Evolutionary conservation across 2,329 filamentous ascomycete genomes (phyloP).

Genomic region (Penicillium sp.): DNA sequence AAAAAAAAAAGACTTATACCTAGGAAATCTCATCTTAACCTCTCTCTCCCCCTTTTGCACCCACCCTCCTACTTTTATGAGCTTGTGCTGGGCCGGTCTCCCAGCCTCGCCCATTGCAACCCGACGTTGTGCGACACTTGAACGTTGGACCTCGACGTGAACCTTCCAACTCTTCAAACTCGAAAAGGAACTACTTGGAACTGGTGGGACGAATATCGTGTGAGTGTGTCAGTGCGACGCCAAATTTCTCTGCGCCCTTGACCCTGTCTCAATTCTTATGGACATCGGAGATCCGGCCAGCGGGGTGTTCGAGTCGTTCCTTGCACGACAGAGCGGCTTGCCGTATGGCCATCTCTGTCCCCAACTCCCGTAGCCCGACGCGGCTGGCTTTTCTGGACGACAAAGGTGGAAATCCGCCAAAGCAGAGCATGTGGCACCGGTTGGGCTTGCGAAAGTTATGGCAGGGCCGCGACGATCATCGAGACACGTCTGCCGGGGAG

Average conservation of each 20-base stretch:
- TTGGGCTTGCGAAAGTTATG: slow-evolving; percentile 40
- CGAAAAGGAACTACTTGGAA: not conserved
- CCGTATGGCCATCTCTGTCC: slow-evolving; percentile 45
- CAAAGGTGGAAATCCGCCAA: slow-evolving; percentile 28
- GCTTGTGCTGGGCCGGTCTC: slow-evolving; percentile 19
- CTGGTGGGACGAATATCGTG: not conserved
- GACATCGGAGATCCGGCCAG: slow-evolving; percentile 31
- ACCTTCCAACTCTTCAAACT: not conserved
- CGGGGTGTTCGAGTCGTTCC: slow-evolving; percentile 37
- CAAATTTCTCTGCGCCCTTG: not conserved
- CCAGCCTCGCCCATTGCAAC: slow-evolving; percentile 27
- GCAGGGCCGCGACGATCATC: slow-evolving; percentile 44
- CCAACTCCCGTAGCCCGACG: slow-evolving; percentile 37
- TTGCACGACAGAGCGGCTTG: slow-evolving; percentile 31
- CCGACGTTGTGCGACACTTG: slow-evolving; percentile 24
- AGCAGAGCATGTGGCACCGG: slow-evolving; percentile 49
- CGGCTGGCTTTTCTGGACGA: slow-evolving; percentile 37
- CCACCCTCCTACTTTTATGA: slow-evolving; percentile 13
- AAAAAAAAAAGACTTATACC: slow-evolving; percentile 5
- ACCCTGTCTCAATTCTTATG: slow-evolving; percentile 35
- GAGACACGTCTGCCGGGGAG: slow-evolving; percentile 28
- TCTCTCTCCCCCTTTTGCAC: slow-evolving; percentile 12
- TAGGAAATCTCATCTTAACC: slow-evolving; percentile 20
- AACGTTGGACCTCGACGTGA: slow-evolving; percentile 9
- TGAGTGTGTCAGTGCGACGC: not conserved